phyloP scores from a whole-genome alignment of 495 filamentous ascomycete species.

The Xylaria longipes region DNA sequence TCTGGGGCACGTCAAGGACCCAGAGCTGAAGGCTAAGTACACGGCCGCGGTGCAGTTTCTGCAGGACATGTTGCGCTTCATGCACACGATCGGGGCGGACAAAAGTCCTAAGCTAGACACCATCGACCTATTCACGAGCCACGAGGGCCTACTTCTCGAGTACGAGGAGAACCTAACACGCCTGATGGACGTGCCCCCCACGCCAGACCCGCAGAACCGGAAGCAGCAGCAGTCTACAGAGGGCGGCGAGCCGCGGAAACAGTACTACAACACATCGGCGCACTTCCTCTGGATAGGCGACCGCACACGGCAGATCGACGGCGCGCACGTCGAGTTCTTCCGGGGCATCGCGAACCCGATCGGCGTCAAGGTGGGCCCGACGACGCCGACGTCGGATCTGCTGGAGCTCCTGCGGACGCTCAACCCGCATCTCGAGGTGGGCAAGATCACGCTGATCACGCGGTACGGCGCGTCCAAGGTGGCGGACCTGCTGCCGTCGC shows the following conservation, averaged over 20 bases:
- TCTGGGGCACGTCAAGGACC: constrained; percentile 88
- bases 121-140: constrained; percentile 94
- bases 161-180: constrained; percentile 91
- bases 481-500: constrained; percentile 69
- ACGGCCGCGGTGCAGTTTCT: constrained; percentile 81
- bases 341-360: constrained; percentile 94
- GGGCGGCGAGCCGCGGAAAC: constrained; percentile 38
- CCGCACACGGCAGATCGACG: constrained; percentile 88
- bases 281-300: constrained; percentile 99
- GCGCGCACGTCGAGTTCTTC: constrained; percentile 96
- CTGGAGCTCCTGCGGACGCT: constrained; percentile 78
- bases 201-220: constrained; percentile 6
- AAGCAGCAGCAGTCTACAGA: neutral
- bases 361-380: constrained; percentile 93
- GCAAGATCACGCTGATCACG: constrained; percentile 95
- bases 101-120: constrained; percentile 83
- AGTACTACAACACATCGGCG: constrained; percentile 87
- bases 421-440: constrained; percentile 79
- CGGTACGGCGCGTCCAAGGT: constrained; percentile 86
- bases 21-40: constrained; percentile 83
- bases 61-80: constrained; percentile 90
- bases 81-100: constrained; percentile 93
- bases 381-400: constrained; percentile 75
- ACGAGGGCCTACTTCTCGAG: constrained; percentile 92
- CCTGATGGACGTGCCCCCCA: constrained; percentile 68